A percentile compares a stretch with the other conserved stretches of the same genome.
Conservation (phyloP, 345 rosid species). For the Clarkia xantiana region DNA sequence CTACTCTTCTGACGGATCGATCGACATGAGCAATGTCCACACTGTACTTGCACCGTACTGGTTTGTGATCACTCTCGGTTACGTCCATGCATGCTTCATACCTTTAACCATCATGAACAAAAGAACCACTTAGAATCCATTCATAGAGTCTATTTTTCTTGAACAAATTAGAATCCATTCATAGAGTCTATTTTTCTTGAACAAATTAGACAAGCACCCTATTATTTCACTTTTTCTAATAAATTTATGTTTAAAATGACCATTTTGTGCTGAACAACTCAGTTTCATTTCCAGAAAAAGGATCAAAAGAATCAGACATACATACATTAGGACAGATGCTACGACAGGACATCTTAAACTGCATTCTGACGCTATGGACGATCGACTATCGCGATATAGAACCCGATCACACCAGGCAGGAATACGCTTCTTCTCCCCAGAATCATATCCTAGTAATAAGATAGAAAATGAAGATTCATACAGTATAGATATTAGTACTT, state of each 20-base stretch:
- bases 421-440: constrained; percentile 97
- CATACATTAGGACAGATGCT: constrained; percentile 60
- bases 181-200: too few relatives aligned
- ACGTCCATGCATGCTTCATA: constrained; percentile 98
- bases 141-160: too few relatives aligned
- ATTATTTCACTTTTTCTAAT: too few relatives aligned
- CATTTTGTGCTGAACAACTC: too few relatives aligned
- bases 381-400: constrained; percentile 74
- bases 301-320: constrained; percentile 3
- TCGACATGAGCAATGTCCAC: constrained; percentile 75
- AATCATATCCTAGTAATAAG: constrained; percentile 66
- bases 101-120: constrained; percentile 33
- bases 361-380: constrained; percentile 43
- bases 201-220: too few relatives aligned
- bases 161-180: too few relatives aligned
- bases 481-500: too few relatives aligned
- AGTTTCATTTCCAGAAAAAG: too few relatives aligned
- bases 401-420: constrained; percentile 99
- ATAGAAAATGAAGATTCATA: not conserved
- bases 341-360: constrained; percentile 82
- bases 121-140: too few relatives aligned
- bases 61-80: constrained; percentile 92
- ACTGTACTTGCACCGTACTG: constrained; percentile 85
- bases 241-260: too few relatives aligned
- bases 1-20: constrained; percentile 83